Conservation (phyloP, 2,329 filamentous ascomycete genomes). For the Shiraia bambusicola region DNA sequence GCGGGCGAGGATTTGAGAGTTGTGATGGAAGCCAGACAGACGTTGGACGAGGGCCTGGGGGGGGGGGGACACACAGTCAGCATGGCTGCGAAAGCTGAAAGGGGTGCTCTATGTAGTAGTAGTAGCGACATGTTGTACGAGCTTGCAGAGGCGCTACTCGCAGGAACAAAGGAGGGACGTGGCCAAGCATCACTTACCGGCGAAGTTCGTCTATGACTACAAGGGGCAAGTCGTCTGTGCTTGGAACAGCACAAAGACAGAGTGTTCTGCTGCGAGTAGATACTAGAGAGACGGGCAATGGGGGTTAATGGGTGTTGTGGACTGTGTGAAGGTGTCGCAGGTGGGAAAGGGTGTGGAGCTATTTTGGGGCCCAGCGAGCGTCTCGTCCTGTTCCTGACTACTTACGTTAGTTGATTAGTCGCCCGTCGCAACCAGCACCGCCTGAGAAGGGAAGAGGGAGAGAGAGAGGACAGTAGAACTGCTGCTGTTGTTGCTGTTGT, state of each 20-base stretch:
- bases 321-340: constrained; percentile 5
- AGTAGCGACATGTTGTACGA: constrained; percentile 38
- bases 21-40: constrained; percentile 16
- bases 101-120: constrained; percentile 31
- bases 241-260: constrained; percentile 20
- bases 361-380: constrained; percentile 25
- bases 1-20: constrained; percentile 4
- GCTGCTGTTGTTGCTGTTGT: too few species aligned
- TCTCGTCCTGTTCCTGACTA: constrained; percentile 20
- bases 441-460: background rate
- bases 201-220: constrained; percentile 8
- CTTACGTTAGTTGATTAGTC: constrained; percentile 13
- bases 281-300: background rate
- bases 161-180: constrained; percentile 35
- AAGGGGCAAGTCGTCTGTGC: constrained; percentile 9
- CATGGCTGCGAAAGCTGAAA: constrained; percentile 29
- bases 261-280: constrained; percentile 1
- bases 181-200: constrained; percentile 32
- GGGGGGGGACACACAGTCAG: too few species aligned
- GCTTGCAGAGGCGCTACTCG: constrained; percentile 31
- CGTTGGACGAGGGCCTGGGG: constrained; percentile 28
- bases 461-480: too few species aligned
- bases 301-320: too few species aligned
- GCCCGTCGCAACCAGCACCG: constrained; percentile 16
- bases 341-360: constrained; percentile 17